Conservation (phyloP, 2,329 filamentous ascomycete genomes). For the Coniochaeta sp. region DNA sequence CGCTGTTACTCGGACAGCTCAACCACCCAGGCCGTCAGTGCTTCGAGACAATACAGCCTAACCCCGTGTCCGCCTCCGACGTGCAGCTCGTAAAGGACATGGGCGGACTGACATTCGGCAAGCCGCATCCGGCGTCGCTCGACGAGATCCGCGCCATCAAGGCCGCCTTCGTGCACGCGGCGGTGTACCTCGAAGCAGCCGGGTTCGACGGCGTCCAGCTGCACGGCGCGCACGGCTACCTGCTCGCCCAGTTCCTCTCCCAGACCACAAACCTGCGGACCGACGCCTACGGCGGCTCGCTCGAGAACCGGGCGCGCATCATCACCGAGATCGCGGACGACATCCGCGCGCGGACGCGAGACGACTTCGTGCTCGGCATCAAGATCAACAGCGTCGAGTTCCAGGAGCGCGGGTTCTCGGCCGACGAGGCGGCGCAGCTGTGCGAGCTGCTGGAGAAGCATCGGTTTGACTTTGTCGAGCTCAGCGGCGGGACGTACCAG, state of each 20-base stretch:
- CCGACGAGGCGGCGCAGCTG: constrained; percentile 41
- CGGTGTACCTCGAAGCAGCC: constrained; percentile 48
- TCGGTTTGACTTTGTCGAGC: constrained; percentile 49
- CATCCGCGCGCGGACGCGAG: constrained; percentile 18
- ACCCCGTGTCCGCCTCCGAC: constrained; percentile 31
- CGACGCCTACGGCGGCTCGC: constrained; percentile 28
- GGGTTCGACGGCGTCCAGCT: constrained; percentile 42
- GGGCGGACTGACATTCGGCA: constrained; percentile 40
- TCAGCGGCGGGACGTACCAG: constrained; percentile 53
- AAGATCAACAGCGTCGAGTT: constrained; percentile 54
- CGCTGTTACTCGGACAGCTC: constrained; percentile 40
- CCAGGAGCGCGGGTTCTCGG: constrained; percentile 40
- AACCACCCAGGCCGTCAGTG: constrained; percentile 55
- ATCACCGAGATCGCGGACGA: constrained; percentile 35
- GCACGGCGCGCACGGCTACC: constrained; percentile 42
- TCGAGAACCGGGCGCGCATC: constrained; percentile 38
- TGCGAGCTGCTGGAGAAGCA: constrained; percentile 40
- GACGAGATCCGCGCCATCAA: constrained; percentile 45
- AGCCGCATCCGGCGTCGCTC: constrained; percentile 41
- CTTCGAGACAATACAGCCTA: constrained; percentile 31
- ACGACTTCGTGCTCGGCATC: constrained; percentile 40
- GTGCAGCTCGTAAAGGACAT: constrained; percentile 28
- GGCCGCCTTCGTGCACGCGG: constrained; percentile 48
- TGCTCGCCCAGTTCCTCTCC: constrained; percentile 32
- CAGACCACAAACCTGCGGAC: constrained; percentile 27